phyloP scores from a whole-genome alignment of 2,329 filamentous ascomycete genomes.

The Sphaerulina vaccinii region DNA sequence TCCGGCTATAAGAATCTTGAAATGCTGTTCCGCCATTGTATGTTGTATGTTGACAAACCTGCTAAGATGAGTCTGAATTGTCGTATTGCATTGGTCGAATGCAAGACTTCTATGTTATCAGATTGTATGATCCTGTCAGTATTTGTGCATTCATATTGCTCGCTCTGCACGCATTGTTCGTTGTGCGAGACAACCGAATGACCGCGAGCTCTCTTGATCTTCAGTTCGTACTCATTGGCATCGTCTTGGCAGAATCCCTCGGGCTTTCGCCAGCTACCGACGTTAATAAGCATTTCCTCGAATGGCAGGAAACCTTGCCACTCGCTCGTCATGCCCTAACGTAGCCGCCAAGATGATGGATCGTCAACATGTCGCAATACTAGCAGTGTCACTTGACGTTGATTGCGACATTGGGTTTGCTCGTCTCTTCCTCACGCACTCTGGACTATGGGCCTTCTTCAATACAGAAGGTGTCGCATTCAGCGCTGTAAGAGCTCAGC shows the following conservation, averaged over 20 bases:
- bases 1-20: conserved; percentile 6
- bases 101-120: background rate
- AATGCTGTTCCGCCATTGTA: background rate
- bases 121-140: background rate
- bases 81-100: background rate
- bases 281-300: conserved; percentile 3
- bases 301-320: too few relatives aligned
- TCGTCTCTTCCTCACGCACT: too few relatives aligned
- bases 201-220: background rate
- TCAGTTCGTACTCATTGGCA: background rate
- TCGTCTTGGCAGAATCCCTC: conserved; percentile 8
- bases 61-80: background rate
- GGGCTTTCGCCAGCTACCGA: background rate
- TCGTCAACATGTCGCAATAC: too few relatives aligned
- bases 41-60: background rate
- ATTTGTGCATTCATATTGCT: background rate
- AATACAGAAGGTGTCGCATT: too few relatives aligned
- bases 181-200: background rate
- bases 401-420: too few relatives aligned
- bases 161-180: background rate
- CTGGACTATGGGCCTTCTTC: too few relatives aligned
- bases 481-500: too few relatives aligned
- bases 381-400: too few relatives aligned
- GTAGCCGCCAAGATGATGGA: too few relatives aligned
- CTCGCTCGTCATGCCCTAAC: too few relatives aligned